phyloP scores from a whole-genome alignment of 768 basidiomycete species.

The Leccinum pellstonianum region DNA sequence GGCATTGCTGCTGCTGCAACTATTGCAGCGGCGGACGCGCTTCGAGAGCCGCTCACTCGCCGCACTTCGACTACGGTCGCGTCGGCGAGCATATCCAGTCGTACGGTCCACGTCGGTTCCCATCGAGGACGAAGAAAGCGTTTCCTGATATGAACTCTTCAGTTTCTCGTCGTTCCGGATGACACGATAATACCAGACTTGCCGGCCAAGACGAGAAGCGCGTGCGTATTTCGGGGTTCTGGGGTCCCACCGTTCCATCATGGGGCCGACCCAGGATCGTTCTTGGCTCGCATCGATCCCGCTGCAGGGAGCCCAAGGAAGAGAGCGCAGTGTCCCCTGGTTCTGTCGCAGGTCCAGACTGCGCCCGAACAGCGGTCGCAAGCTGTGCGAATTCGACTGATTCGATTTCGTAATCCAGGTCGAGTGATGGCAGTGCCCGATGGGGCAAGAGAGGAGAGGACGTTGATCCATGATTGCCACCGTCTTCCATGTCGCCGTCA shows the following conservation, averaged over 20 bases:
- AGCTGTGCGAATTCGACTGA: slow-evolving; percentile 16
- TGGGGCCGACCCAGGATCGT: neutral
- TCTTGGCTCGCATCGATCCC: slow-evolving; percentile 1
- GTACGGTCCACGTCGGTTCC: neutral
- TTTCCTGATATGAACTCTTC: slow-evolving; percentile 15
- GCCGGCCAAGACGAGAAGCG: slow-evolving; percentile 12
- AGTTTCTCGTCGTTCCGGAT: slow-evolving; percentile 2
- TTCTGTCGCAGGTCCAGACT: slow-evolving; percentile 9
- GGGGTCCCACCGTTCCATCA: slow-evolving; percentile 8
- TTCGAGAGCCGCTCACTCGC: slow-evolving; percentile 30
- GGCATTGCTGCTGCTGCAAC: slow-evolving; percentile 13
- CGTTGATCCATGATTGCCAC: slow-evolving; percentile 26
- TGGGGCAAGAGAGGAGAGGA: slow-evolving; percentile 21
- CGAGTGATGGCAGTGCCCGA: slow-evolving; percentile 13
- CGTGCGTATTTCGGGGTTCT: slow-evolving; percentile 15
- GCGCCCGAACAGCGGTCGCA: neutral
- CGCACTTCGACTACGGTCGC: slow-evolving; percentile 19
- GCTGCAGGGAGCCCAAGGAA: slow-evolving; percentile 6
- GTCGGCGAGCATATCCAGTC: slow-evolving; percentile 6
- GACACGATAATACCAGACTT: slow-evolving; percentile 2
- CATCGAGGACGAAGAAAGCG: slow-evolving; percentile 4
- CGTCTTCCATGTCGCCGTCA: slow-evolving; percentile 19
- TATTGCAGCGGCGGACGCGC: slow-evolving; percentile 23
- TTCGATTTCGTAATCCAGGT: slow-evolving; percentile 21
- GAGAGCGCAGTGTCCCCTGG: slow-evolving; percentile 1